Percentiles rank a stretch among this genome's conserved stretches.
These are phyloP conservation scores for Rutidosis leptorrhynchoides DNA, from an alignment of 129 eudicot species.

Conservation along the genomic window DNA sequence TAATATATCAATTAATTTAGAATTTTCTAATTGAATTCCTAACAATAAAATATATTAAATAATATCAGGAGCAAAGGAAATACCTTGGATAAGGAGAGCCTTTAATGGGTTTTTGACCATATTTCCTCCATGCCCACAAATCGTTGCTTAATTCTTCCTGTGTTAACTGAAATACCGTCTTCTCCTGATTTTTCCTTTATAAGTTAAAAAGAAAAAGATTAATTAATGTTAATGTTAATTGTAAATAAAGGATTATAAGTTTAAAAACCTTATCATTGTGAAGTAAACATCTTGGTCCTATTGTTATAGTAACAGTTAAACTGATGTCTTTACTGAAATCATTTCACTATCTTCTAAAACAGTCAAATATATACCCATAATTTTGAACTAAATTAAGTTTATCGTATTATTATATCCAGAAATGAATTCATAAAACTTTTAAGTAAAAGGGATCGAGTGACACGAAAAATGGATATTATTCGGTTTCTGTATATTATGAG, in stretches of 20 bases:
- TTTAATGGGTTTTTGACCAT: constrained; percentile 82
- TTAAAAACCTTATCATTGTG: neutral
- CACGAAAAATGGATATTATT: too few relatives aligned
- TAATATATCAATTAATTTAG: too few relatives aligned
- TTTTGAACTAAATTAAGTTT: too few relatives aligned
- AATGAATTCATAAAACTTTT: too few relatives aligned
- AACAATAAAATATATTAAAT: too few relatives aligned
- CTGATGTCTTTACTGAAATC: neutral
- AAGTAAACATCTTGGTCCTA: too few relatives aligned
- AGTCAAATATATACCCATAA: neutral
- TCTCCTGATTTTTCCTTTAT: constrained; percentile 57
- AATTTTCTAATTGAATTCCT: too few relatives aligned
- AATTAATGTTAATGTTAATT: neutral
- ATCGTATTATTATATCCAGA: too few relatives aligned
- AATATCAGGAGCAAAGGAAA: neutral
- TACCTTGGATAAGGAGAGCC: constrained; percentile 86
- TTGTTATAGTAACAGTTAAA: neutral
- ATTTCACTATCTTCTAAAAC: neutral
- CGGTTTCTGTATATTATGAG: too few relatives aligned
- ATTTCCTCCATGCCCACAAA: constrained; percentile 82
- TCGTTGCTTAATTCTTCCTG: constrained; percentile 61
- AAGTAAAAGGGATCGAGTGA: too few relatives aligned
- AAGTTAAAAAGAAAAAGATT: too few relatives aligned
- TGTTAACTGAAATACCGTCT: constrained; percentile 59
- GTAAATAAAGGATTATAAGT: neutral